A percentile compares a stretch with the other conserved stretches of the same genome.
phyloP scores from a whole-genome alignment of 2,329 filamentous ascomycete species.

The Aspergillus sp. region DNA sequence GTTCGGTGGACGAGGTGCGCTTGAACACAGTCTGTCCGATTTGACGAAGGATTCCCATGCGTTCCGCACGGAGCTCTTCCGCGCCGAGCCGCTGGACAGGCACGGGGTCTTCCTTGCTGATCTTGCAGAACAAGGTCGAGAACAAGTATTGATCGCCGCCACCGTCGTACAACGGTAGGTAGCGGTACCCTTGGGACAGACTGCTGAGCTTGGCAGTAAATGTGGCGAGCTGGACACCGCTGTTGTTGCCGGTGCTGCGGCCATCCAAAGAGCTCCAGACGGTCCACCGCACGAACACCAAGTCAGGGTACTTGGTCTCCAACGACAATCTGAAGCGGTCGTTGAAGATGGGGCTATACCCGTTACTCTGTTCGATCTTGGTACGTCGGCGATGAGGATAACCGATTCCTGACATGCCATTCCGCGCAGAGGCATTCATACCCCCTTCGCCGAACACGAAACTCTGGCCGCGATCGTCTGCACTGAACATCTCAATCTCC shows the following conservation, averaged over 20 bases:
- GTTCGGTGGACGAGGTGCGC: conserved; percentile 39
- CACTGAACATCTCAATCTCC: conserved; percentile 90
- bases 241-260: conserved; percentile 64
- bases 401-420: conserved; percentile 65
- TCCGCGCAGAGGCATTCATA: conserved; percentile 62
- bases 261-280: conserved; percentile 84
- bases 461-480: conserved; percentile 84
- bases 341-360: conserved; percentile 88
- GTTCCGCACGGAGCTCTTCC: conserved; percentile 41
- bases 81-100: conserved; percentile 40
- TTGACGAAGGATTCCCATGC: conserved; percentile 41
- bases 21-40: conserved; percentile 47
- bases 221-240: conserved; percentile 68
- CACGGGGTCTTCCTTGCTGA: conserved; percentile 62
- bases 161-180: conserved; percentile 82
- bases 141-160: conserved; percentile 93
- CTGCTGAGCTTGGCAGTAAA: conserved; percentile 91
- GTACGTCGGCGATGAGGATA: conserved; percentile 77
- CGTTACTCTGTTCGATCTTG: conserved; percentile 78
- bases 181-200: conserved; percentile 88
- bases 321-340: conserved; percentile 76
- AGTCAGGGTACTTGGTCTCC: conserved; percentile 89
- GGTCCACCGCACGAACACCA: conserved; percentile 91
- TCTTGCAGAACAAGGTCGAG: conserved; percentile 88
- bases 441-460: conserved; percentile 66